phyloP scores from a whole-genome alignment of 352 stramenopile species.

The Elongisporangium undulatum region DNA sequence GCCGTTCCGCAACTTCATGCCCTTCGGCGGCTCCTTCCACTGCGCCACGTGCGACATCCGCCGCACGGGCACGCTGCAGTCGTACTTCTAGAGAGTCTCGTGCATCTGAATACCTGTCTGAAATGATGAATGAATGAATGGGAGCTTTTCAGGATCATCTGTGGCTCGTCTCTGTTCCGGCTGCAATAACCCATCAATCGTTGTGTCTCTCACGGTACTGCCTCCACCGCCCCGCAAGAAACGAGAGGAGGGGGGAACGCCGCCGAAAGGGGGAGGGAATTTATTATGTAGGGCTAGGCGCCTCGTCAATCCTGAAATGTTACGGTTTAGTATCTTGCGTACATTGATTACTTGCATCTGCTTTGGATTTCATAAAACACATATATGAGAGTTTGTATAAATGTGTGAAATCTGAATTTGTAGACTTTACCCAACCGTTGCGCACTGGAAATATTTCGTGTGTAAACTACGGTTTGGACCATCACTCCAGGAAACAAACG shows the following conservation, averaged over 20 bases:
- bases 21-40: constrained; percentile 88
- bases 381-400: neutral
- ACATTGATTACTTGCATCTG: neutral
- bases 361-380: neutral
- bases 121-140: neutral
- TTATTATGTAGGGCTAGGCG: neutral
- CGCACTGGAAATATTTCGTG: neutral
- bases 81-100: constrained; percentile 66
- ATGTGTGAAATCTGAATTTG: neutral
- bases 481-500: constrained; percentile 5
- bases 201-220: neutral
- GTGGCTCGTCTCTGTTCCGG: neutral
- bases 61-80: constrained; percentile 76
- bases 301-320: neutral
- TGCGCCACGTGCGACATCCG: constrained; percentile 86
- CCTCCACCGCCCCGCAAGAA: neutral
- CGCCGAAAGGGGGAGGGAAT: neutral
- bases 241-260: neutral
- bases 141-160: neutral
- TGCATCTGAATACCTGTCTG: neutral
- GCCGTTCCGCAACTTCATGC: constrained; percentile 89
- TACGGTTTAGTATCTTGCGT: neutral
- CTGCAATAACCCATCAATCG: neutral
- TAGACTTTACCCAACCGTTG: neutral
- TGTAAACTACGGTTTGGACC: constrained; percentile 1